These are phyloP conservation scores for Ganoderma multipileum DNA, from an alignment of 1,284 basidiomycete genomes.

Conservation along the genomic window DNA sequence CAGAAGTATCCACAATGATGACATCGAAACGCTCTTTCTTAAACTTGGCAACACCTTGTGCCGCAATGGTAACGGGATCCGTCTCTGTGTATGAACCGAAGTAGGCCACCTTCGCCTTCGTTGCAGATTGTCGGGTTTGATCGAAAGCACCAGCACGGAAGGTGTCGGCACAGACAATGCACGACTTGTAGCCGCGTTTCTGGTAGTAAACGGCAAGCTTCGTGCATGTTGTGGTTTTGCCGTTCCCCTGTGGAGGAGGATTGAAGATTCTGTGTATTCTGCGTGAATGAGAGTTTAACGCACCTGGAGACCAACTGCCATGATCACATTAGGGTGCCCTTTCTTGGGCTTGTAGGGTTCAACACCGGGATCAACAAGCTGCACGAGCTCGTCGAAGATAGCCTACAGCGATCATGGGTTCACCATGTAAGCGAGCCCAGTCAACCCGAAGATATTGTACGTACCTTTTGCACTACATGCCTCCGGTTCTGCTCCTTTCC, in stretches of 20 bases:
- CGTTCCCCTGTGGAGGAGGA: constrained; percentile 75
- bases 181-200: constrained; percentile 96
- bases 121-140: constrained; percentile 94
- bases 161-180: constrained; percentile 98
- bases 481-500: constrained; percentile 84
- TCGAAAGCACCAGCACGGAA: constrained; percentile 99
- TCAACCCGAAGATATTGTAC: constrained; percentile 21
- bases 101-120: constrained; percentile 98
- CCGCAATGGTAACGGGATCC: constrained; percentile 95
- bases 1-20: constrained; percentile 98
- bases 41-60: constrained; percentile 95
- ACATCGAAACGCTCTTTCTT: constrained; percentile 98
- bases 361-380: constrained; percentile 92
- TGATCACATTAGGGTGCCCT: constrained; percentile 93
- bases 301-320: constrained; percentile 96
- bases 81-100: constrained; percentile 99
- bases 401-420: constrained; percentile 59
- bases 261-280: not conserved
- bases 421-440: constrained; percentile 10
- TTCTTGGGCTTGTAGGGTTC: constrained; percentile 98
- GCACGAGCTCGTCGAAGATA: constrained; percentile 96
- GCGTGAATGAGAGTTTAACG: constrained; percentile 30
- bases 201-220: constrained; percentile 98
- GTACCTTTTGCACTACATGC: constrained; percentile 89
- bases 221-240: constrained; percentile 98